These are phyloP conservation scores for Lasiosphaeriaceae sp. DNA, from an alignment of 495 filamentous ascomycete genomes.

Conservation along the genomic window DNA sequence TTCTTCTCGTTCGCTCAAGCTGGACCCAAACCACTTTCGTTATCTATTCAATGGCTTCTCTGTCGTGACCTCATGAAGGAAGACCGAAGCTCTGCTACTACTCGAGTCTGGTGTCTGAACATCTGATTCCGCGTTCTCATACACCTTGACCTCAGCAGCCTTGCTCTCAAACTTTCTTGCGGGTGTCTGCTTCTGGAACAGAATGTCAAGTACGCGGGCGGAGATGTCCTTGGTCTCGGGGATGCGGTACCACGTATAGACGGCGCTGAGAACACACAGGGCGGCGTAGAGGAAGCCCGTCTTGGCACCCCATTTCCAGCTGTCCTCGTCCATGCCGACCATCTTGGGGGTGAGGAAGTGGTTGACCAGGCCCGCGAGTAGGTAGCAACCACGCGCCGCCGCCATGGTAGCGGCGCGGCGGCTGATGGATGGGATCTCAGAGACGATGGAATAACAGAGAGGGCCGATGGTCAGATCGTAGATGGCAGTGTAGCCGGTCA, in stretches of 20 bases:
- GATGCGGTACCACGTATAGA: constrained; percentile 39
- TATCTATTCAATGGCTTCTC: no score
- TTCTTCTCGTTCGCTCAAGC: no score
- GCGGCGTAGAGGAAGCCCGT: constrained; percentile 56
- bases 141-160: constrained; percentile 11
- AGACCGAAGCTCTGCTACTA: neutral
- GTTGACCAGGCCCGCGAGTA: constrained; percentile 43
- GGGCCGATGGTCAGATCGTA: constrained; percentile 58
- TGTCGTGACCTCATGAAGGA: neutral
- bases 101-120: neutral
- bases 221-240: constrained; percentile 46
- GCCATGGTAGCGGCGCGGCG: constrained; percentile 53
- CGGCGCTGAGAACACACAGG: constrained; percentile 40
- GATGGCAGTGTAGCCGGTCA: constrained; percentile 47
- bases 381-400: constrained; percentile 54
- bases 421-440: constrained; percentile 53
- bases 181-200: constrained; percentile 48
- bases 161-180: constrained; percentile 6
- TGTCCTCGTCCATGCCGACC: constrained; percentile 37
- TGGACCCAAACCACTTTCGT: no score
- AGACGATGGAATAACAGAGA: constrained; percentile 57
- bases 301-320: constrained; percentile 52
- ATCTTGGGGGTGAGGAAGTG: constrained; percentile 47
- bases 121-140: neutral
- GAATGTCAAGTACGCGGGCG: constrained; percentile 54